Percentiles rank a stretch among this genome's conserved stretches.
These are phyloP conservation scores for Botrytis sinoallii DNA, from an alignment of 2,329 filamentous ascomycete species.

Conservation along the genomic window DNA sequence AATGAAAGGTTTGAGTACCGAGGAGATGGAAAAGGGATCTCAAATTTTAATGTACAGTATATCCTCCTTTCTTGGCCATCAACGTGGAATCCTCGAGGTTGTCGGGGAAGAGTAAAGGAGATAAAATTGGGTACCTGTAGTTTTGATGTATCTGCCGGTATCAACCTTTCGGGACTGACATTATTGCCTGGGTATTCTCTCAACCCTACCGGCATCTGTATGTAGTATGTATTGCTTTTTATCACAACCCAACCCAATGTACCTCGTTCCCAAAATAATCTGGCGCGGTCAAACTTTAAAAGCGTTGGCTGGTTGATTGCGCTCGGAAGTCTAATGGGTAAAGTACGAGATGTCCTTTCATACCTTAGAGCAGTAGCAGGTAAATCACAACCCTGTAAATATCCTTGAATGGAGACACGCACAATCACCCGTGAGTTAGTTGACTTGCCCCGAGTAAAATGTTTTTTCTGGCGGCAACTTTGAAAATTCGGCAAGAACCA, in stretches of 20 bases:
- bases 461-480: not conserved
- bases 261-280: not conserved
- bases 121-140: not conserved
- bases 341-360: not conserved
- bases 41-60: not conserved
- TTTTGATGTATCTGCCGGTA: not conserved
- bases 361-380: not conserved
- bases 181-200: not conserved
- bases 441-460: not conserved
- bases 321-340: not conserved
- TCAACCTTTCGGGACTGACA: not conserved
- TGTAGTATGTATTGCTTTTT: not conserved
- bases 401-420: not conserved
- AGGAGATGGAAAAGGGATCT: not conserved
- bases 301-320: constrained; percentile 2
- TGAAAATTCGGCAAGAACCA: not conserved
- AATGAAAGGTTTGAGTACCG: not conserved
- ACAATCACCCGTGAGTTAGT: not conserved
- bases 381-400: not conserved
- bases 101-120: not conserved
- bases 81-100: not conserved
- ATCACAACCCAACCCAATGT: not conserved
- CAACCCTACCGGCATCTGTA: not conserved
- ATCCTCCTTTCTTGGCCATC: not conserved
- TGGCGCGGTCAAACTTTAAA: not conserved